Base-by-base conservation (phyloP, 106 monocot species). In the Dendrobium chrysotoxum region DNA sequence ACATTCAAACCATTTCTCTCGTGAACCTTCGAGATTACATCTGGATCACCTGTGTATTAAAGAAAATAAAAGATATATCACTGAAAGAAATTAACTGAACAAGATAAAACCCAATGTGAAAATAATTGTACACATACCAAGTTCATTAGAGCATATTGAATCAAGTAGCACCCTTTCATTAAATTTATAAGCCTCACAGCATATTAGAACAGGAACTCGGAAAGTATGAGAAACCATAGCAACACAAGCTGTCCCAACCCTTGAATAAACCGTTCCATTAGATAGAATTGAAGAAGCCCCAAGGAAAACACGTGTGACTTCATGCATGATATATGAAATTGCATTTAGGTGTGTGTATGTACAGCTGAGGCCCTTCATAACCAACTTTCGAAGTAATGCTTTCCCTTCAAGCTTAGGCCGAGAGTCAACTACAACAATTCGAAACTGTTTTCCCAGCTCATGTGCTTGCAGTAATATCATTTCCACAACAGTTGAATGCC, bases 131-230 rank as follows among this genome's bases (percentile, higher is more conserved):
- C 8, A 30, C 77, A 46, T 91, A 99, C 98, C 98, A 80, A 99
- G 89, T 82, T 99, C 98, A 84, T 95, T 99, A 30, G 90, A 92
- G 82, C 98, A 99, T 78, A 99, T 99, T 44, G 95, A 99, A 90
- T 99, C 98, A 79, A 99, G 92, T 82, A 93, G 98, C 44, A 95
- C 95, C 54, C 98, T 89, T 74, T 95, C 95, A 84, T 99, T 88
- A 86, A 99, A 99, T 71, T 95, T 99, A 86, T 99, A 99, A 70
- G 98, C 95, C 88, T 99, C 95, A 81, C 98, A 99, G 64, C 98
- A 99, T 77, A 99, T 82, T 47, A 99, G 44, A 74, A 99, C 95
- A 78, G 98, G 98, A 80, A 99, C 87, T 78, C 76, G 88, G 75
- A 92, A 99, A 55, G 94, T 90, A 88, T 99, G 89, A 75, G 95